Conservation (phyloP, 306 rosid genomes). For the Geum urbanum region DNA sequence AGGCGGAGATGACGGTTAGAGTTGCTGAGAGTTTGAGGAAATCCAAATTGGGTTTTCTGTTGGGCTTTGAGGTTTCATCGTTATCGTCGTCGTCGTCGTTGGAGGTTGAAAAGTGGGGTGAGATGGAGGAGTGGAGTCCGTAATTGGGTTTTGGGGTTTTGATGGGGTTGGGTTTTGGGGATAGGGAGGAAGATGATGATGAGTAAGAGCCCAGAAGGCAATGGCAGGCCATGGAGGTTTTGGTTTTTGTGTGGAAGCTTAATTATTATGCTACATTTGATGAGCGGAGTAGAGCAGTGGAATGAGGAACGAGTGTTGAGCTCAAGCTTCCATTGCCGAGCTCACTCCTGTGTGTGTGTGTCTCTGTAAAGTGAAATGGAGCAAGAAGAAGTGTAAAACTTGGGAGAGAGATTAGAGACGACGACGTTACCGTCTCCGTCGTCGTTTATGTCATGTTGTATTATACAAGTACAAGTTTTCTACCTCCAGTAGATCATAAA, state of each 20-base stretch:
- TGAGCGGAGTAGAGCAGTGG: neutral
- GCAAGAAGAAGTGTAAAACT: neutral
- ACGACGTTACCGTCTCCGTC: neutral
- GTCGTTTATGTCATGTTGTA: neutral
- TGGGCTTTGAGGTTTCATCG: conserved; percentile 20
- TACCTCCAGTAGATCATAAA: too few relatives aligned
- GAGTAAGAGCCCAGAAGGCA: conserved; percentile 34
- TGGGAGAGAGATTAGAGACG: neutral
- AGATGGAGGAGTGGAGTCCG: conserved; percentile 30
- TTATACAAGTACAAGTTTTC: too few relatives aligned
- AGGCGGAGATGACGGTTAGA: conserved; percentile 66
- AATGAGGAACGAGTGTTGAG: neutral
- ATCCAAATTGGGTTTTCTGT: conserved; percentile 31
- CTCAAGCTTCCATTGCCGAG: neutral
- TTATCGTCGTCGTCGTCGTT: conserved; percentile 22
- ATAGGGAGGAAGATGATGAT: conserved; percentile 27
- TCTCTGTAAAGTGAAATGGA: neutral
- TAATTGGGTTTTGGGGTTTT: conserved; percentile 12
- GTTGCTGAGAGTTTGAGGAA: conserved; percentile 64
- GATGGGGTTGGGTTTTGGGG: conserved; percentile 30
- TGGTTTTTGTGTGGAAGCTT: neutral
- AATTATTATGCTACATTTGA: conserved; percentile 20
- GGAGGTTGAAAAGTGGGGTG: conserved; percentile 40
- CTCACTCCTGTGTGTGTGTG: neutral
- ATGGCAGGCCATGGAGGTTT: conserved; percentile 55